A percentile compares a stretch with the other conserved stretches of the same genome.
phyloP scores from a whole-genome alignment of 352 stramenopile genomes.

The Pythium brachiatum region DNA sequence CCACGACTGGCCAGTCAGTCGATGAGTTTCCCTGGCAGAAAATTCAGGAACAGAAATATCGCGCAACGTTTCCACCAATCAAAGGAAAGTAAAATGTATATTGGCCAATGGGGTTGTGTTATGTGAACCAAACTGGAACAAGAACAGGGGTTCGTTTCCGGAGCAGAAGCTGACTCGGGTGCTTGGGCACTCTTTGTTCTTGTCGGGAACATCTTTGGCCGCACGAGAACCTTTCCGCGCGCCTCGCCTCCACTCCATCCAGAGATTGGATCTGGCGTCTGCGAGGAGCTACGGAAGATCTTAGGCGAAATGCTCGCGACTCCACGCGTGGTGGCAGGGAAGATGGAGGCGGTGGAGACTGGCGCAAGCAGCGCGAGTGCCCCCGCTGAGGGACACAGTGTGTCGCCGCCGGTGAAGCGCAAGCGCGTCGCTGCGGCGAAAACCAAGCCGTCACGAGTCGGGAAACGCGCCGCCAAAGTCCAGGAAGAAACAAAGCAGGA shows the following conservation, averaged over 20 bases:
- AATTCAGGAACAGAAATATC: background rate
- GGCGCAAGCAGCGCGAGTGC: background rate
- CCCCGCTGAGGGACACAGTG: background rate
- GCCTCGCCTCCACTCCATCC: too few relatives aligned
- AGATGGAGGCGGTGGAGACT: background rate
- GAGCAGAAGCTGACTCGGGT: conserved; percentile 2
- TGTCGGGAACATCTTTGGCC: background rate
- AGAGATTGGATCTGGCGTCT: background rate
- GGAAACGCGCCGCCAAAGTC: background rate
- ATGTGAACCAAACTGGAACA: background rate
- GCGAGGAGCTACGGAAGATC: background rate
- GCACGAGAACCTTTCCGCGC: background rate
- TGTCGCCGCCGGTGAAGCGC: conserved; percentile 3
- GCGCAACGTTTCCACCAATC: background rate
- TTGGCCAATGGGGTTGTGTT: background rate
- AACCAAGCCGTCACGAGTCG: background rate
- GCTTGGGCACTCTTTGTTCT: background rate
- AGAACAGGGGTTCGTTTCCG: background rate
- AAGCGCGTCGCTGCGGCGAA: background rate
- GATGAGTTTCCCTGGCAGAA: background rate
- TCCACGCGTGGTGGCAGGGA: background rate
- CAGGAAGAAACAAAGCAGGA: background rate
- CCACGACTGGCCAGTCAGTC: background rate
- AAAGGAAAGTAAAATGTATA: background rate
- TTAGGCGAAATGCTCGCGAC: background rate